Base-by-base conservation (phyloP, 148 eudicot species). In the Chenopodium quinoa region DNA sequence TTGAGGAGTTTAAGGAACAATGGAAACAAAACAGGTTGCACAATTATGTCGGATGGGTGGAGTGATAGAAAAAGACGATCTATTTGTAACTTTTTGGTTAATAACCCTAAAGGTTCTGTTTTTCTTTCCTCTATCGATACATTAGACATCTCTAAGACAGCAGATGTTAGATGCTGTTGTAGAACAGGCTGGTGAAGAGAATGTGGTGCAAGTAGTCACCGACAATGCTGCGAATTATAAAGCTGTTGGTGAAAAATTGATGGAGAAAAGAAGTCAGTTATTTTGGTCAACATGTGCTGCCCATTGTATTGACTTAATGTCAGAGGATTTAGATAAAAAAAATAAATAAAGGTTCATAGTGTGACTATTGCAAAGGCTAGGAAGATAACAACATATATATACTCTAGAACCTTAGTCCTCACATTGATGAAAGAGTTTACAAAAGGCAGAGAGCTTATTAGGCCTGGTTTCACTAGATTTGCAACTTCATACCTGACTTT, bases 171-270 rank as follows among this genome's bases (percentile, higher is more conserved):
- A 75, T 67, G 75, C 46, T 20, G 46, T 83, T 75, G 82, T 83
- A 37, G 31, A 64, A 50, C 9, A 62, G 2, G 79, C 79, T 62
- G 82, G 82, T 4, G 67, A 54, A 31, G 77, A 75, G 16, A 73
- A 67, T 74, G 78, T 77, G 13, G 76, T 77, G 2, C 72, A 82
- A 25, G 79, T 82, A 37, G 76, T 77, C 9, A 83, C 62, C n/a
- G 56, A 83, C 74, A 83, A 83, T 74, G 79, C 81, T 16, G 48
- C 82, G 1, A 69, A 75, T 20, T 79, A 83, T 14, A 83, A 83
- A 74, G 78, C 16, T 0, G 60, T 67, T 20, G 85, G 82, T 3
- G 64, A 34, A 34, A 34, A 34, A 34, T 34, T 34, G 37, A 34
- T 34, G 37, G 50, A 7, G 63, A 83, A 23, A 50, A 29, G 65